Base-by-base conservation (phyloP, 192 early-diverging fungal species). In the Backusella liffmaniae region DNA sequence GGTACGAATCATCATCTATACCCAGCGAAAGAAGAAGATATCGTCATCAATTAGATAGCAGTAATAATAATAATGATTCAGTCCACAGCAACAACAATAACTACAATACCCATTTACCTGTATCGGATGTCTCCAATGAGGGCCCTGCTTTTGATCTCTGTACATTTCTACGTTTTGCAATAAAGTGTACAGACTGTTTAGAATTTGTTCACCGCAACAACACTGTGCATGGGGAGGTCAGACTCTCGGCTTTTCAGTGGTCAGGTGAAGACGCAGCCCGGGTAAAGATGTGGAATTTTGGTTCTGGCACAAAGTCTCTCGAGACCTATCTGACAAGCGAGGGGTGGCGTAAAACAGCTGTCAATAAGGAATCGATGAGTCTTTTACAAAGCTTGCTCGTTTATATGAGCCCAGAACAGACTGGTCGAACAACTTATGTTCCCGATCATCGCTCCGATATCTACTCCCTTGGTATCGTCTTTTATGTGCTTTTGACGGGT, bases 371-470 rank as follows among this genome's bases (percentile, higher is more conserved):
- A 36, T 70, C 73, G 1, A 44, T 79, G 29, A n/a, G 16, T 4
- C 34, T 75, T 23, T 73, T 79, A 46, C 46, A 66, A 7, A 76
- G 56, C 6, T 23, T 76, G 9, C 51, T 81, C 18, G 68, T 73
- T 2, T 77, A 72, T 65, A 73, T 81, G 53, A 77, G 75, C 34
- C 75, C 75, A 15, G 80, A 81, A 42, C 80, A 81, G 70, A 81
- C 80, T 9, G 80, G 80, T 30, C 75, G 80, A 42, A 81, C 80
- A 4, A 73, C 59, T 65, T 76, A 81, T 66, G 56, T 69, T 42
- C 80, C 80, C 59, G 80, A 81, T 66, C 80, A 81, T 53, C 66
- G 80, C 21, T 70, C 76, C 9, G 80, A 81, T 26, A 73, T 81
- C 6, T 81, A 81, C n/a, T 81, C 80, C 12, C 53, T 81, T 3